Conservation (phyloP, 2,329 filamentous ascomycete species). For the Westerdykella ornata region DNA sequence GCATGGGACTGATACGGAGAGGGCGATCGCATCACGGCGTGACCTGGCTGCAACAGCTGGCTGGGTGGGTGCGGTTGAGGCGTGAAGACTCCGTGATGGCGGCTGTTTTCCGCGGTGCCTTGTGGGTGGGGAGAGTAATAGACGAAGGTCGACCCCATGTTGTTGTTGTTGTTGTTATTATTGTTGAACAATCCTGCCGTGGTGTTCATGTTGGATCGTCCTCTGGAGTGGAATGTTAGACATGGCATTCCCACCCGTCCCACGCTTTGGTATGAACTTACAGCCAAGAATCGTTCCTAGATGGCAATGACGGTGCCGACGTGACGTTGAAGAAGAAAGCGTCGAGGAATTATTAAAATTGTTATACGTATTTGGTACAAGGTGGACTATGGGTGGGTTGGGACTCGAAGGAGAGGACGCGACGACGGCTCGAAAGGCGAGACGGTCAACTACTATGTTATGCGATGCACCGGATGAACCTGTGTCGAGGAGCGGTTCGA, state of each 20-base stretch:
- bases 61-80: constrained; percentile 46
- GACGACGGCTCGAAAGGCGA: neutral
- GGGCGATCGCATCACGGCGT: too few relatives aligned
- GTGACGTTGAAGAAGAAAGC: neutral
- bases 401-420: neutral
- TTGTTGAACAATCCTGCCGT: too few relatives aligned
- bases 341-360: neutral
- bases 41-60: constrained; percentile 27
- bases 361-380: neutral
- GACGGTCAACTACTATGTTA: neutral
- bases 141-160: constrained; percentile 69
- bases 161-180: constrained; percentile 8
- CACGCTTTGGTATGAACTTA: neutral
- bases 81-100: constrained; percentile 70
- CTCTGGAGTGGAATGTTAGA: constrained; percentile 18
- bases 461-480: neutral
- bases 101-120: constrained; percentile 56
- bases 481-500: neutral
- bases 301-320: neutral
- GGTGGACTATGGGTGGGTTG: neutral
- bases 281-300: neutral
- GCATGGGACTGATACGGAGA: too few relatives aligned
- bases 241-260: constrained; percentile 10
- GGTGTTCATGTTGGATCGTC: constrained; percentile 7
- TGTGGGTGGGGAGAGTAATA: constrained; percentile 63